Base-by-base conservation (phyloP, 2,329 filamentous ascomycete genomes). In the Stemphylium vesicarium region DNA sequence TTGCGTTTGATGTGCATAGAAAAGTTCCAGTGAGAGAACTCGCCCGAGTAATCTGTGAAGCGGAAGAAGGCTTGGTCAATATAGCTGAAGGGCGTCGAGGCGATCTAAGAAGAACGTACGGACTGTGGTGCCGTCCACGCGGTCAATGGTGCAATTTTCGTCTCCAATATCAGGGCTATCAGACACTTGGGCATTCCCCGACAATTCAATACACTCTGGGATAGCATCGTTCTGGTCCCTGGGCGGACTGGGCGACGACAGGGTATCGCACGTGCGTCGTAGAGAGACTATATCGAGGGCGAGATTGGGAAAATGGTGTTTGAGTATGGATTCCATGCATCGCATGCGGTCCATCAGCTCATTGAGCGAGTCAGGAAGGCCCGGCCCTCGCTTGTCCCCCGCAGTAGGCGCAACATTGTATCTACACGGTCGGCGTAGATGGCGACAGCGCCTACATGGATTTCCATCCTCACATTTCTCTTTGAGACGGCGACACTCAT, bases 381-480 rank as follows among this genome's bases (percentile, higher is more conserved):
- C 44, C 12, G 31, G 31, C 13, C 32, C 49, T 8, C 53, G 48
- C n/a, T 39, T 50, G 12, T 33, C 48, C 22, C 22, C 29, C 20
- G 37, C 36, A 44, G 46, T 40, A 44, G 59, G 41, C 13, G 38
- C 12, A 38, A 35, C 43, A 29, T 43, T 60, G 50, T 55, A 57
- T 49, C 58, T 43, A 67, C 82, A 84, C 61, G 79, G 78, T 38
- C 82, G 78, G 54, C 78, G 78, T 60, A 83, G 79, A 54, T 80
- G 80, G 52, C 79, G 74, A 64, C 82, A 84, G 50, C 82, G 74
- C 41, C 80, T 79, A 63, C 82, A 84, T 2, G 82, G 82, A 15
- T 82, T 75, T 44, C 82, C 82, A 41, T 82, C 82, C 61, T 84
- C 81, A 62, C 82, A 84, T 70, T 84, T 83, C 67, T 84, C 82